phyloP scores from a whole-genome alignment of 140 eudicot genomes.

The Stevia rebaudiana region DNA sequence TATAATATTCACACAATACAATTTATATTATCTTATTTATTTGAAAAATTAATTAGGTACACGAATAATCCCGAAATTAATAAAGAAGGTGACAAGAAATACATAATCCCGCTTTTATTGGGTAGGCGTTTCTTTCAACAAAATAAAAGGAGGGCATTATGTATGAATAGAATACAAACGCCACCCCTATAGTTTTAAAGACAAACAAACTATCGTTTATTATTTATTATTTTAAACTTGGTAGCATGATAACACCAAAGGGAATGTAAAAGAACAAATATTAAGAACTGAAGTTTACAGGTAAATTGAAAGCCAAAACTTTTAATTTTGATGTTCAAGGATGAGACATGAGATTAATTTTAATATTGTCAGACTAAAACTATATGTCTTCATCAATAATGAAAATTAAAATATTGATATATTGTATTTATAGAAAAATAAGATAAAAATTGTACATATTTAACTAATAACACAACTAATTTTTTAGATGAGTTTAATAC shows the following conservation, averaged over 20 bases:
- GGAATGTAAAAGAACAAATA: no score
- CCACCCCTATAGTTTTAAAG: not conserved
- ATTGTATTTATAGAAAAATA: no score
- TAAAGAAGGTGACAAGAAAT: slow-evolving; percentile 26
- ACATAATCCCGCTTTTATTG: slow-evolving; percentile 46
- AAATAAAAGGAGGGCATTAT: slow-evolving; percentile 38
- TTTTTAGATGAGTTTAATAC: not conserved
- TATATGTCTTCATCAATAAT: no score
- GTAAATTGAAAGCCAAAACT: no score
- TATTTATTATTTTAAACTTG: not conserved
- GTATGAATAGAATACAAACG: slow-evolving; percentile 16
- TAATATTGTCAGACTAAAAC: no score
- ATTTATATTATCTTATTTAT: not conserved
- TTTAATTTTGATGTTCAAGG: no score
- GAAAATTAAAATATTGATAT: no score
- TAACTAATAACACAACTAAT: no score
- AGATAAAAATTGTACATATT: no score
- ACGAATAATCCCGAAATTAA: slow-evolving; percentile 31
- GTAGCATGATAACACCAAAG: no score
- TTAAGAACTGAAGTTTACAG: no score
- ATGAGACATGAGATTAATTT: no score
- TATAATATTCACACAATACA: slow-evolving; percentile 9
- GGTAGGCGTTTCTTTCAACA: slow-evolving; percentile 55
- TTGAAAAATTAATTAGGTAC: slow-evolving; percentile 28
- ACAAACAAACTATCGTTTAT: not conserved